Evolutionary conservation across 768 basidiomycete species (phyloP).

Genomic region (Boletus insuetus): DNA sequence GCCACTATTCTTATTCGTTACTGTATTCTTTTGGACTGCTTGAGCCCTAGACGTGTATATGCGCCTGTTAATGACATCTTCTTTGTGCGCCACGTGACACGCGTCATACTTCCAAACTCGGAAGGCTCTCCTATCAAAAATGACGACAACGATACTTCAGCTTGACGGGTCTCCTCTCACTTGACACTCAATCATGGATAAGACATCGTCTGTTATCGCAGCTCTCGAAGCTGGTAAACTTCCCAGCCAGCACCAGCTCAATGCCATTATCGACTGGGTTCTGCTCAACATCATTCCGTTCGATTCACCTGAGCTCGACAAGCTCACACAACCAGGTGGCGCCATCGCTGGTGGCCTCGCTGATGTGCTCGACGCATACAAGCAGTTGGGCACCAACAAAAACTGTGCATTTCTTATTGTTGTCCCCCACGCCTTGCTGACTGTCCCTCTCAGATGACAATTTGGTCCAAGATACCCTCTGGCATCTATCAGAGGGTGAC

Average conservation of each 20-base stretch:
- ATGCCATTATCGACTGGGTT: conserved; percentile 52
- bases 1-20: conserved; percentile 5
- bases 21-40: conserved; percentile 8
- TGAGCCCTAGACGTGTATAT: conserved; percentile 2
- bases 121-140: conserved; percentile 16
- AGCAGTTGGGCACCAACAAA: conserved; percentile 50
- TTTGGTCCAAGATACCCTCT: conserved; percentile 61
- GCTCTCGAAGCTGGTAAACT: conserved; percentile 72
- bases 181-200: conserved; percentile 49
- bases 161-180: neutral
- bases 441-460: conserved; percentile 49
- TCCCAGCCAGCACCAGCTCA: conserved; percentile 58
- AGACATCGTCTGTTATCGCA: conserved; percentile 56
- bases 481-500: conserved; percentile 60
- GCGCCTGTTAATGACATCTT: conserved; percentile 2
- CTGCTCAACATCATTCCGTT: conserved; percentile 46
- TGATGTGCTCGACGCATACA: conserved; percentile 56
- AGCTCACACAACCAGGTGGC: conserved; percentile 55
- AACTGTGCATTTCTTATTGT: conserved; percentile 42
- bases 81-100: conserved; percentile 15
- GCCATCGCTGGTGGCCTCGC: conserved; percentile 49
- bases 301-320: conserved; percentile 36
- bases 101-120: conserved; percentile 7
- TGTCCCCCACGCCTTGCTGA: neutral
- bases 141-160: conserved; percentile 11